A percentile compares a stretch with the other conserved stretches of the same genome.
These are phyloP conservation scores for Yamadazyma atlantica DNA, from an alignment of 1,139 yeast genomes.

Conservation along the genomic window DNA sequence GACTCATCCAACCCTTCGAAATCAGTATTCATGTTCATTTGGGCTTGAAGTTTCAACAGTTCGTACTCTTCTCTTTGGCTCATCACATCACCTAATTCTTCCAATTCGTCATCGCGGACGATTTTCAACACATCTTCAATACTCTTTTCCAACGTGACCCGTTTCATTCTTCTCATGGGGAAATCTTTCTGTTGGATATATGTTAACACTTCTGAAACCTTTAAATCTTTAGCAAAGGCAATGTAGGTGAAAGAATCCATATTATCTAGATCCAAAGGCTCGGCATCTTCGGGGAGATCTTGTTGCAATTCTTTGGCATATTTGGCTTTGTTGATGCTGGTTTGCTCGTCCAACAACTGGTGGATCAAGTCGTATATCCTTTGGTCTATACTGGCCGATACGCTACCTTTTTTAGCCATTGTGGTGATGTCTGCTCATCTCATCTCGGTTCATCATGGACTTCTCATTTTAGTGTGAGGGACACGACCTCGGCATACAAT, in stretches of 20 bases:
- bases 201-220: slow-evolving; percentile 47
- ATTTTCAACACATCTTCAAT: slow-evolving; percentile 55
- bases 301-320: slow-evolving; percentile 4
- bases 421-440: slow-evolving; percentile 1
- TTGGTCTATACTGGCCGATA: slow-evolving; percentile 43
- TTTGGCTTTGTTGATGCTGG: slow-evolving; percentile 39
- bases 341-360: slow-evolving; percentile 51
- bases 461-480: no score
- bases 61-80: slow-evolving; percentile 33
- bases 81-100: slow-evolving; percentile 35
- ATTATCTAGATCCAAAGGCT: neutral
- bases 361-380: slow-evolving; percentile 52
- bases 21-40: slow-evolving; percentile 24
- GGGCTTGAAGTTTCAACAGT: slow-evolving; percentile 15
- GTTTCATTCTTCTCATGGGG: slow-evolving; percentile 67
- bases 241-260: slow-evolving; percentile 39
- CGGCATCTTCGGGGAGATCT: slow-evolving; percentile 12
- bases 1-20: slow-evolving; percentile 41
- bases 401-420: slow-evolving; percentile 16
- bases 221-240: slow-evolving; percentile 62
- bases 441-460: no score
- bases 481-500: no score
- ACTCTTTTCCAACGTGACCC: slow-evolving; percentile 51
- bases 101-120: slow-evolving; percentile 42
- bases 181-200: slow-evolving; percentile 62